phyloP scores from a whole-genome alignment of 208 protist species.

The Kentomonas sorsogonicus region DNA sequence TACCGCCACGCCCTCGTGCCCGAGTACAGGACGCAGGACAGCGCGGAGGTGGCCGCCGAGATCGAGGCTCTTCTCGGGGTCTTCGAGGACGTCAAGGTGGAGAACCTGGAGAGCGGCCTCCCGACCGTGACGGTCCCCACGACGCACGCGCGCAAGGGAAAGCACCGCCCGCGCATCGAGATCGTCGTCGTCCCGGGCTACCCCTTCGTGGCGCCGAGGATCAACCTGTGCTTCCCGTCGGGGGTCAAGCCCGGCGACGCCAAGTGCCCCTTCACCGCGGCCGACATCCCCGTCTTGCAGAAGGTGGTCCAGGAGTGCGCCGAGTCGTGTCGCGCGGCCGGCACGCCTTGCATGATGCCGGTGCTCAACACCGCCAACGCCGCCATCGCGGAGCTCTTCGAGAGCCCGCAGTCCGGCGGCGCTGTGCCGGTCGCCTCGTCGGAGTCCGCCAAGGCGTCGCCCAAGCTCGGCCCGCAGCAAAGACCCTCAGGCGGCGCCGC shows the following conservation, averaged over 20 bases:
- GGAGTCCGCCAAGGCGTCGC: too few relatives aligned
- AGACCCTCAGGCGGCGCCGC: too few relatives aligned
- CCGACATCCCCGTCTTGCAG: conserved; percentile 40
- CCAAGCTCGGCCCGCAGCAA: too few relatives aligned
- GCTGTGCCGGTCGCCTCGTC: conserved; percentile 2
- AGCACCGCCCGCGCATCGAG: conserved; percentile 35
- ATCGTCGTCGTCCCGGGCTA: conserved; percentile 63
- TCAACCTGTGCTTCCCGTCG: conserved; percentile 34
- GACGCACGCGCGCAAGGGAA: conserved; percentile 25
- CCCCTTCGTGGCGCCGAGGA: conserved; percentile 51
- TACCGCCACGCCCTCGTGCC: conserved; percentile 19
- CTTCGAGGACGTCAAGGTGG: conserved; percentile 55
- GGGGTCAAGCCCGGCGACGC: conserved; percentile 21
- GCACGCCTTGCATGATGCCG: conserved; percentile 65
- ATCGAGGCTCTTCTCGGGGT: conserved; percentile 56
- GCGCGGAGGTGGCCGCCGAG: conserved; percentile 53
- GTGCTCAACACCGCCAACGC: conserved; percentile 62
- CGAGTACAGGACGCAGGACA: conserved; percentile 41
- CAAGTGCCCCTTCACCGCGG: conserved; percentile 18
- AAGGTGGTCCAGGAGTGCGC: conserved; percentile 47
- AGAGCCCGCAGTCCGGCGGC: conserved; percentile 7
- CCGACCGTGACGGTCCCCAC: conserved; percentile 46
- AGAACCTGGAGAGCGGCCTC: conserved; percentile 32
- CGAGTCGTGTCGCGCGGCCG: conserved; percentile 41
- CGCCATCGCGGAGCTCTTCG: conserved; percentile 6